Conservation (phyloP, 1,139 yeast species). For the Pichia sp. region DNA sequence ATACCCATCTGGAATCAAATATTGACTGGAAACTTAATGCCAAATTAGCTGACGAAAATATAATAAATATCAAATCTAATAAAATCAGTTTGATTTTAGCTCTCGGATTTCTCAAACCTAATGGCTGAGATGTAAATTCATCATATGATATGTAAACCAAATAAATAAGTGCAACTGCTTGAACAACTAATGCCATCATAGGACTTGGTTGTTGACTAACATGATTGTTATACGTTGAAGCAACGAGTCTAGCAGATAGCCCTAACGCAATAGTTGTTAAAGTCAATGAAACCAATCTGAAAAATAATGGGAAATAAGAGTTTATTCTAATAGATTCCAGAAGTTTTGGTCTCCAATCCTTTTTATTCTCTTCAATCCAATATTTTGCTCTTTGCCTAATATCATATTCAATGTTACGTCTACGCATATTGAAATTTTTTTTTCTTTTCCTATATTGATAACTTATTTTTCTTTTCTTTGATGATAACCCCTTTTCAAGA, state of each 20-base stretch:
- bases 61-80: conserved; percentile 78
- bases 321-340: conserved; percentile 58
- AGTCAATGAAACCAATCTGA: conserved; percentile 61
- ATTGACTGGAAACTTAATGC: conserved; percentile 81
- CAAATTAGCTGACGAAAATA: conserved; percentile 87
- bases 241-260: conserved; percentile 58
- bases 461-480: not conserved
- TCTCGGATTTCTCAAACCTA: conserved; percentile 78
- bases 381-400: conserved; percentile 51
- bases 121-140: conserved; percentile 85
- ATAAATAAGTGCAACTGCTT: conserved; percentile 70
- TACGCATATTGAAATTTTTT: conserved; percentile 24
- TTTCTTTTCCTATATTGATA: conserved; percentile 11
- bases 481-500: conserved; percentile 18
- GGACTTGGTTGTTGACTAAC: conserved; percentile 82
- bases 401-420: conserved; percentile 16
- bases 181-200: conserved; percentile 84
- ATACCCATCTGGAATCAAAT: conserved; percentile 79
- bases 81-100: conserved; percentile 72
- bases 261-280: conserved; percentile 60
- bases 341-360: conserved; percentile 58
- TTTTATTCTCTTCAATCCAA: conserved; percentile 62
- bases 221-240: conserved; percentile 38
- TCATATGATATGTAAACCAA: conserved; percentile 79
- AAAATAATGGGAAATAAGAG: conserved; percentile 72